These are phyloP conservation scores for Rhodotorula paludigena DNA, from an alignment of 768 basidiomycete genomes.

Conservation along the genomic window DNA sequence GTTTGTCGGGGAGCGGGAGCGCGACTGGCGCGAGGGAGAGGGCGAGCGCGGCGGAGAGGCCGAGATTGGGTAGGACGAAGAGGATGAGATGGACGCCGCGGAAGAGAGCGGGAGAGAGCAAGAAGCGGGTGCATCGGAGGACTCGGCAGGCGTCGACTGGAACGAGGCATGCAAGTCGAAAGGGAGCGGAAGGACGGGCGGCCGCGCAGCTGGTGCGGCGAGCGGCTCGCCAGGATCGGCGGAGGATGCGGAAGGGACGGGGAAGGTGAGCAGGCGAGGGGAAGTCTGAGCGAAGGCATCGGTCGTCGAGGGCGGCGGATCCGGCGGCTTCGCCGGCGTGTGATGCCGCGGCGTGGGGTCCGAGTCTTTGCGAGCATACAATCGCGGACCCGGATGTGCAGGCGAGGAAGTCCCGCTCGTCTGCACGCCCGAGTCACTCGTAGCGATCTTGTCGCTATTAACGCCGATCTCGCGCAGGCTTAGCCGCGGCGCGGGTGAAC, in stretches of 20 bases:
- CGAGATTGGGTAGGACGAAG: background rate
- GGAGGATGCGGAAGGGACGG: background rate
- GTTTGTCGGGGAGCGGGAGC: background rate
- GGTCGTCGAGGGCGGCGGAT: background rate
- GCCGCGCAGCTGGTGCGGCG: background rate
- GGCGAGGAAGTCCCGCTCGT: too few species aligned
- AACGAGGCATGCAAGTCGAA: constrained; percentile 37
- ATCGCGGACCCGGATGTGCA: background rate
- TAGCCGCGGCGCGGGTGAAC: background rate
- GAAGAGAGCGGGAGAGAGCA: background rate
- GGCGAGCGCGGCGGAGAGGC: constrained; percentile 11
- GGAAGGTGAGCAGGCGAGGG: constrained; percentile 1
- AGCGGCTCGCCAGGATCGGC: background rate
- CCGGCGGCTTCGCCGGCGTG: background rate
- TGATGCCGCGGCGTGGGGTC: background rate
- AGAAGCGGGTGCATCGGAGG: background rate
- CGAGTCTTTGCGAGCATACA: background rate
- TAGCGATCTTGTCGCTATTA: background rate
- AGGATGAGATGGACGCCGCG: background rate
- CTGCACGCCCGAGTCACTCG: background rate
- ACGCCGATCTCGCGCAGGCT: background rate
- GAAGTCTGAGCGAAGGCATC: constrained; percentile 4
- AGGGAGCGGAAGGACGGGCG: background rate
- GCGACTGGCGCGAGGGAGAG: constrained; percentile 1
- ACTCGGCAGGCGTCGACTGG: constrained; percentile 16